phyloP scores from a whole-genome alignment of 441 rosid genomes.

The California macrophylla region DNA sequence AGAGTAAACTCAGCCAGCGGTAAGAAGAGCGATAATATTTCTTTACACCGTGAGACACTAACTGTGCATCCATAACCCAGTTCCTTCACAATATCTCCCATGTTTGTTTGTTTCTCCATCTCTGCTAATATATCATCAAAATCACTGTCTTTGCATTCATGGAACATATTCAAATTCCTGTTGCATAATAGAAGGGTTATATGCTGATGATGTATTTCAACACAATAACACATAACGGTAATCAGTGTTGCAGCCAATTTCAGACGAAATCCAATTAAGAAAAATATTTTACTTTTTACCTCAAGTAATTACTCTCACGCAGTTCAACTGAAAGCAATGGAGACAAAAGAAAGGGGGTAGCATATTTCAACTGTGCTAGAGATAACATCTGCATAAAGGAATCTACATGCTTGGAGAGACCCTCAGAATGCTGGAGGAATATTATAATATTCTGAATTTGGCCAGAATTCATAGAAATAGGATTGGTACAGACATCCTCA shows the following conservation, averaged over 20 bases:
- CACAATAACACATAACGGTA: conserved; percentile 4
- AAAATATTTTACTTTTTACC: not conserved
- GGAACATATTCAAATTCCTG: conserved; percentile 43
- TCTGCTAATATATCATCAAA: conserved; percentile 75
- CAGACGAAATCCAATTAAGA: conserved; percentile 11
- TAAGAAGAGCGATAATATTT: conserved; percentile 59
- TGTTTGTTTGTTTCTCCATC: conserved; percentile 67
- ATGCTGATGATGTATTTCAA: conserved; percentile 3
- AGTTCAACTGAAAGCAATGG: conserved; percentile 58
- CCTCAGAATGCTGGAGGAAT: conserved; percentile 73
- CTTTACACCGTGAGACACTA: conserved; percentile 61
- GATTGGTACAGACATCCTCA: conserved; percentile 48
- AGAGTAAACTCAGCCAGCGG: conserved; percentile 66
- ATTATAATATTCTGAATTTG: conserved; percentile 59
- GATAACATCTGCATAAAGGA: conserved; percentile 62
- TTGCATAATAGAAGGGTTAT: conserved; percentile 8
- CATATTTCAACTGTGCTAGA: conserved; percentile 49
- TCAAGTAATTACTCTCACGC: conserved; percentile 43
- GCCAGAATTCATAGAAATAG: conserved; percentile 45
- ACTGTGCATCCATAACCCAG: conserved; percentile 83
- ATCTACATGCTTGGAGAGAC: conserved; percentile 59
- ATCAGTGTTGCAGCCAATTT: not conserved
- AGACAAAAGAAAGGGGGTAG: conserved; percentile 39
- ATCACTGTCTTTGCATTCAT: conserved; percentile 48
- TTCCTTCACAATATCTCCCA: conserved; percentile 75